Evolutionary conservation across 805 yeast species (phyloP).

Genomic region (Spathaspora boniae): DNA sequence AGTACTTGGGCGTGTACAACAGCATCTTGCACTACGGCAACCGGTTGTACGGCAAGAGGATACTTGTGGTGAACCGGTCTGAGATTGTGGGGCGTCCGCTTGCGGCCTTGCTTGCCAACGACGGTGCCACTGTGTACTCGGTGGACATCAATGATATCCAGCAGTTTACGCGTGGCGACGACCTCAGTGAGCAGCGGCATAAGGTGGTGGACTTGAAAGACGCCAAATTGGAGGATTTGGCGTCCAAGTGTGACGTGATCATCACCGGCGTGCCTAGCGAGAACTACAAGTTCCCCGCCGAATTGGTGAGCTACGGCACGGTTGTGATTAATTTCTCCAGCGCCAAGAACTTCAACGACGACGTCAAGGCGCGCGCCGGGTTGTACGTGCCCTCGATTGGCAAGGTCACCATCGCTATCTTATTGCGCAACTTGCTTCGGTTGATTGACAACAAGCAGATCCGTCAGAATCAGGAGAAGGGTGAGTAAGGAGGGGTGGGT

Average conservation of each 20-base stretch:
- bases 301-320: slow-evolving; percentile 79
- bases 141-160: slow-evolving; percentile 86
- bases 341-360: slow-evolving; percentile 80
- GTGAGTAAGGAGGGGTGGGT: neutral
- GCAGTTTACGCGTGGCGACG: slow-evolving; percentile 91
- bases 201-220: slow-evolving; percentile 56
- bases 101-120: slow-evolving; percentile 94
- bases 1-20: slow-evolving; percentile 86
- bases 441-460: slow-evolving; percentile 62
- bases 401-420: slow-evolving; percentile 93
- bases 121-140: slow-evolving; percentile 94
- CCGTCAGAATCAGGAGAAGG: slow-evolving; percentile 11
- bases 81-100: slow-evolving; percentile 97
- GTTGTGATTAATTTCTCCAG: slow-evolving; percentile 87
- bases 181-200: slow-evolving; percentile 76
- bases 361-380: slow-evolving; percentile 81
- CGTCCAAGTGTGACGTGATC: slow-evolving; percentile 79
- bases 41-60: slow-evolving; percentile 87
- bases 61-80: slow-evolving; percentile 86
- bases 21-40: slow-evolving; percentile 80
- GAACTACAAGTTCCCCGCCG: slow-evolving; percentile 80
- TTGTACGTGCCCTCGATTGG: slow-evolving; percentile 94
- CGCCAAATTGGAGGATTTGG: slow-evolving; percentile 56
- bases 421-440: slow-evolving; percentile 82
- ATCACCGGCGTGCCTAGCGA: slow-evolving; percentile 94